Base-by-base conservation (phyloP, 2,329 filamentous ascomycete genomes). In the Teratosphaeria gauchensis region DNA sequence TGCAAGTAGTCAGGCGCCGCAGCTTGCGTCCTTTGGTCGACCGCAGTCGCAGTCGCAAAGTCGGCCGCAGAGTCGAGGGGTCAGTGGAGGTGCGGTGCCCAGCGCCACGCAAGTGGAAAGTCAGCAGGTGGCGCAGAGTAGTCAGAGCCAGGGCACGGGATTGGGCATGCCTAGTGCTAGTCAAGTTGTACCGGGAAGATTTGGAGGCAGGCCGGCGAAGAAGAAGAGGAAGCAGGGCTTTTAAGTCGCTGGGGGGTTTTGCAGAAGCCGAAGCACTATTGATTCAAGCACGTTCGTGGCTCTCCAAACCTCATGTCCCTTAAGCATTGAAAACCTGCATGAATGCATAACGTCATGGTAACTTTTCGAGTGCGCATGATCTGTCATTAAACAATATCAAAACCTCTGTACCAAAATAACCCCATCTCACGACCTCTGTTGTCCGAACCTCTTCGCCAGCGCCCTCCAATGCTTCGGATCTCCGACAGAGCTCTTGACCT, bases 401-500 rank as follows among this genome's bases (percentile, higher is more conserved):
- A n/a, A n/a, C n/a, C n/a, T n/a, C n/a, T n/a, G n/a, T n/a, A n/a
- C n/a, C n/a, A n/a, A n/a, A n/a, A n/a, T n/a, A n/a, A n/a, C n/a
- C 24, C 24, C 24, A 28, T 28, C 24, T 35, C 33, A 35, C 14
- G 33, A 11, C 14, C 33, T 35, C 33, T 35, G 33, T 55, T 59
- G 55, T 16, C 55, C 62, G 55, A 67, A 66, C 54, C 64, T 74
- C 63, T 77, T 73, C 67, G 76, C 76, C 62, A 86, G 63, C 59
- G 72, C 74, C 63, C 84, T 79, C 69, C 85, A 87, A 66, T 78
- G 80, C 65, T 73, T 75, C 62, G 83, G 73, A 48, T 84, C 80
- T 14, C 78, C 76, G n/a, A 84, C 82, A 71, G 80, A 82, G 1
- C 77, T 75, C 58, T 73, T 73, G 11, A 81, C 74, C 33, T 72